Evolutionary conservation across 2,329 filamentous ascomycete species (phyloP).

Genomic region (Sporothrix schenckii): DNA sequence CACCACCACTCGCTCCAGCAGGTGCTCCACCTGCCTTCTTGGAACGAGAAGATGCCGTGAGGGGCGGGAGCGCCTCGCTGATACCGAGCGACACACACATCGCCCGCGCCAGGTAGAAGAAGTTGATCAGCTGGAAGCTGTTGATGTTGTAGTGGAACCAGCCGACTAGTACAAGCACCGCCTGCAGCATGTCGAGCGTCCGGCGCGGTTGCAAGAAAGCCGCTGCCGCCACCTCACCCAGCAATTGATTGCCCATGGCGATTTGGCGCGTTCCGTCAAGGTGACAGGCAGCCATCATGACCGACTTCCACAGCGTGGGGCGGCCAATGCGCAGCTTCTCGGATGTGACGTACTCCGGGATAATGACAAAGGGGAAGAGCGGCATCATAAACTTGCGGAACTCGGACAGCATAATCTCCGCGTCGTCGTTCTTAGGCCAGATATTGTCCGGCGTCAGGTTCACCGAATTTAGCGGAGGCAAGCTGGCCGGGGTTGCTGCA

Average conservation of each 20-base stretch:
- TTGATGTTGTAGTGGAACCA: conserved; percentile 56
- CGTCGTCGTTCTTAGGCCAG: conserved; percentile 51
- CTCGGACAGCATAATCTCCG: conserved; percentile 45
- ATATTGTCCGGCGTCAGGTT: conserved; percentile 37
- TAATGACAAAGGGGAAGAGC: conserved; percentile 52
- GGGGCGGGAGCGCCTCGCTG: conserved; percentile 39
- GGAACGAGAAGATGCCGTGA: background rate
- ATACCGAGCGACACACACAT: conserved; percentile 50
- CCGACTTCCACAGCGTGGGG: conserved; percentile 55
- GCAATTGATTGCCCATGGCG: conserved; percentile 49
- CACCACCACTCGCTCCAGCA: background rate
- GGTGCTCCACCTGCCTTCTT: background rate
- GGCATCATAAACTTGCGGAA: conserved; percentile 44
- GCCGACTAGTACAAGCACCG: conserved; percentile 50
- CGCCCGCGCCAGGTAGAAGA: conserved; percentile 53
- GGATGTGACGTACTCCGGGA: conserved; percentile 46
- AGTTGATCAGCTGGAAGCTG: conserved; percentile 54
- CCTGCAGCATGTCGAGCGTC: conserved; percentile 54
- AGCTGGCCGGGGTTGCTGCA: conserved; percentile 12
- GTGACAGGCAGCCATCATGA: conserved; percentile 52
- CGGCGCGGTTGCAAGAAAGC: conserved; percentile 48
- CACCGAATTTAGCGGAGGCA: background rate
- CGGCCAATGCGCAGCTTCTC: conserved; percentile 45
- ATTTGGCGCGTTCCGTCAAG: conserved; percentile 51
- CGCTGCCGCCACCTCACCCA: conserved; percentile 49